Conservation (phyloP, 257 asterid genomes). For the Nicotiana obtusifolia region DNA sequence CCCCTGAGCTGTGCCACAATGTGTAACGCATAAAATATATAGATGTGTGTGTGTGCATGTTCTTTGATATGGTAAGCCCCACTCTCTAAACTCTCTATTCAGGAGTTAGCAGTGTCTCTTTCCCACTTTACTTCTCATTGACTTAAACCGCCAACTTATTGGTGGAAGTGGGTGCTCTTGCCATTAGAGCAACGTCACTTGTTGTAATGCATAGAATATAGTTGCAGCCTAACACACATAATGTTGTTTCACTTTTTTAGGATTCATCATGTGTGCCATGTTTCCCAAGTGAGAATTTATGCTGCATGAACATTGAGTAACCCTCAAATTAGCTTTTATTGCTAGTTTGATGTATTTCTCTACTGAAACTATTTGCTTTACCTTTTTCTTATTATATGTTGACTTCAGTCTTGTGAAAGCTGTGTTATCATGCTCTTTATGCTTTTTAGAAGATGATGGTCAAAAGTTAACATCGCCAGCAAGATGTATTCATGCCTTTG, state of each 20-base stretch:
- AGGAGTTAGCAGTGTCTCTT: not conserved
- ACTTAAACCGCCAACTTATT: not conserved
- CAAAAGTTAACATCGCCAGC: not conserved
- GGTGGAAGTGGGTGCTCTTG: not conserved
- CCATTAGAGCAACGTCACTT: not conserved
- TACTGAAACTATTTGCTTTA: not conserved
- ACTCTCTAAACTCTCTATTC: too few relatives aligned
- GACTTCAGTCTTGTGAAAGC: not conserved
- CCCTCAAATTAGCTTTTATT: not conserved
- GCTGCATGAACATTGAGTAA: not conserved
- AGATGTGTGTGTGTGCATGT: too few relatives aligned
- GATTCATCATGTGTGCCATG: not conserved
- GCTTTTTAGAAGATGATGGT: not conserved
- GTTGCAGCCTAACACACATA: too few relatives aligned
- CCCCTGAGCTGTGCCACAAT: too few relatives aligned
- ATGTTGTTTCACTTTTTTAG: too few relatives aligned
- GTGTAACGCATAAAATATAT: too few relatives aligned
- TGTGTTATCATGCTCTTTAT: not conserved
- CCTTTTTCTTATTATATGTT: not conserved
- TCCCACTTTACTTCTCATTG: not conserved
- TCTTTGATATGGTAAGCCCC: too few relatives aligned
- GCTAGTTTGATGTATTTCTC: not conserved
- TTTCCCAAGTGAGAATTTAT: not conserved
- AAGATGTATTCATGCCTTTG: not conserved
- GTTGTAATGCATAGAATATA: not conserved